Percentiles rank a stretch among this genome's conserved stretches.
phyloP scores from a whole-genome alignment of 2,329 filamentous ascomycete genomes.

The Aspergillus sp. region DNA sequence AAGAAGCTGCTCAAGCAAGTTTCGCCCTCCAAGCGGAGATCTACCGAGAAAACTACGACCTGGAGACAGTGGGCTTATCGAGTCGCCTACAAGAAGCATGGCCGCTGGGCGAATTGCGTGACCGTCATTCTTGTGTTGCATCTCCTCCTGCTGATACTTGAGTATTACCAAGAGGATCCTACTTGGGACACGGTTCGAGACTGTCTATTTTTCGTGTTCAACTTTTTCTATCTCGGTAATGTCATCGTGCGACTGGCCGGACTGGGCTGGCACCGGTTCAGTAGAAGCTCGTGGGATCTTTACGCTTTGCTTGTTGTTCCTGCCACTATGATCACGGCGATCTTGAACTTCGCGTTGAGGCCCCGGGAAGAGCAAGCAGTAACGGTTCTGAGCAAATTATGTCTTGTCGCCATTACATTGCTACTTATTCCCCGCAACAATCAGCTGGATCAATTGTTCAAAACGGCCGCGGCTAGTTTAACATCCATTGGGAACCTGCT shows the following conservation, averaged over 20 bases:
- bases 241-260: constrained; percentile 81
- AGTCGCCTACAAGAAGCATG: constrained; percentile 88
- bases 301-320: constrained; percentile 79
- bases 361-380: constrained; percentile 59
- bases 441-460: constrained; percentile 96
- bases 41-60: constrained; percentile 70
- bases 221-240: constrained; percentile 78
- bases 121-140: constrained; percentile 80
- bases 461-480: constrained; percentile 92
- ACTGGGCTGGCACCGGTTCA: constrained; percentile 87
- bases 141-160: constrained; percentile 76
- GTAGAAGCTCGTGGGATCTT: constrained; percentile 91
- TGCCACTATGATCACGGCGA: constrained; percentile 79
- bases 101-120: constrained; percentile 82
- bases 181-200: constrained; percentile 73
- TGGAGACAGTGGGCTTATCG: constrained; percentile 97
- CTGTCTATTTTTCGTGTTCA: constrained; percentile 76
- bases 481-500: constrained; percentile 87
- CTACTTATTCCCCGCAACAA: constrained; percentile 95
- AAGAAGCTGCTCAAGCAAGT: constrained; percentile 90
- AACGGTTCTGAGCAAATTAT: constrained; percentile 85
- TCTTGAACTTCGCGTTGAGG: constrained; percentile 64
- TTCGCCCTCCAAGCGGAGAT: constrained; percentile 88
- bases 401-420: constrained; percentile 84
- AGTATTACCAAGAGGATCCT: constrained; percentile 74